These are phyloP conservation scores for Simplicillium sp. DNA, from an alignment of 2,329 filamentous ascomycete genomes.

Conservation along the genomic window DNA sequence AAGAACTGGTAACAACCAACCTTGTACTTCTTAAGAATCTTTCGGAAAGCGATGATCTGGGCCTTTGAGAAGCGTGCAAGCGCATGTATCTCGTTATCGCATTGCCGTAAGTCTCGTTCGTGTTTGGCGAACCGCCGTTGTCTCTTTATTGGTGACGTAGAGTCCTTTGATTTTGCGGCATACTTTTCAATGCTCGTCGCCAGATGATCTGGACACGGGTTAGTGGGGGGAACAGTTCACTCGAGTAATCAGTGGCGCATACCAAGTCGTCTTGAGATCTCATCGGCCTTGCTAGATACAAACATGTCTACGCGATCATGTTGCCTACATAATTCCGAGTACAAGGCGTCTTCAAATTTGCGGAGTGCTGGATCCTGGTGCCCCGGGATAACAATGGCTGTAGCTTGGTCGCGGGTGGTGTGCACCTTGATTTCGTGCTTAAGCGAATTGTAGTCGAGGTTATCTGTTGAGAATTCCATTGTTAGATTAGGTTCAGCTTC, in stretches of 20 bases:
- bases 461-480: conserved; percentile 42
- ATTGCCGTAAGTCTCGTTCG: conserved; percentile 41
- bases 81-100: conserved; percentile 61
- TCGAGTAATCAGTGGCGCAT: conserved; percentile 8
- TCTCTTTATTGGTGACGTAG: conserved; percentile 28
- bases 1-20: conserved; percentile 17
- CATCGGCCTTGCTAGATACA: conserved; percentile 69
- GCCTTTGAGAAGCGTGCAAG: conserved; percentile 64
- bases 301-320: conserved; percentile 73
- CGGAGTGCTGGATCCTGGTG: conserved; percentile 48
- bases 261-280: conserved; percentile 64
- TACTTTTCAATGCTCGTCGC: conserved; percentile 37
- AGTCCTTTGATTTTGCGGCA: conserved; percentile 30
- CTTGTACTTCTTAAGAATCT: conserved; percentile 78
- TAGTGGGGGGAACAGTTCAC: background rate
- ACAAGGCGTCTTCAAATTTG: conserved; percentile 64
- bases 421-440: conserved; percentile 77
- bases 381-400: conserved; percentile 66
- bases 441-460: conserved; percentile 82
- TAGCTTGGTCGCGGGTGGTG: conserved; percentile 61
- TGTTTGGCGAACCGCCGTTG: conserved; percentile 45
- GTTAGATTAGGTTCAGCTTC: conserved; percentile 4
- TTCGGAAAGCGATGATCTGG: conserved; percentile 68
- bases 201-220: conserved; percentile 31
- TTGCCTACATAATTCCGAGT: conserved; percentile 59